phyloP scores from a whole-genome alignment of 345 rosid species.

The Hibiscus tridactylites region DNA sequence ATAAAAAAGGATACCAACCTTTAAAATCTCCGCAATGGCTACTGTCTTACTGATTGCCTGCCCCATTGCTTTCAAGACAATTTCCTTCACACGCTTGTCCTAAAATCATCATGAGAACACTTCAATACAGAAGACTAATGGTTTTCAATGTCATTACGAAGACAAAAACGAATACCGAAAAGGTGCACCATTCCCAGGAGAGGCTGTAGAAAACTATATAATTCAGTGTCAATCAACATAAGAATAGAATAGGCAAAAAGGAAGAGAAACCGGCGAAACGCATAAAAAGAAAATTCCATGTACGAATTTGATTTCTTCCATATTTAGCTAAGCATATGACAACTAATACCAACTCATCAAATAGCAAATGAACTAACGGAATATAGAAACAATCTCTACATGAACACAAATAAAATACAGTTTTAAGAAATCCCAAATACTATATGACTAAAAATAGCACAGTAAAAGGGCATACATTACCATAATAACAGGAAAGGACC shows the following conservation, averaged over 20 bases:
- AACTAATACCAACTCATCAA: neutral
- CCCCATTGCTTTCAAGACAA: slow-evolving; percentile 93
- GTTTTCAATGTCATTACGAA: neutral
- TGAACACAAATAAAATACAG: neutral
- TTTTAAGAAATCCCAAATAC: neutral
- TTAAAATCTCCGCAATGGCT: slow-evolving; percentile 67
- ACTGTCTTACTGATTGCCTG: slow-evolving; percentile 92
- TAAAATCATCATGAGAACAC: slow-evolving; percentile 12
- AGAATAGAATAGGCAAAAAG: neutral
- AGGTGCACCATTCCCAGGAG: neutral
- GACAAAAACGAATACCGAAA: neutral
- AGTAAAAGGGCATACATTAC: neutral
- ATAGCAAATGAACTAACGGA: neutral
- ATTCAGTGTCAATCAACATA: neutral
- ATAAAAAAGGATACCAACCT: slow-evolving; percentile 33
- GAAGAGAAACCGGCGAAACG: neutral
- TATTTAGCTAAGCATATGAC: neutral
- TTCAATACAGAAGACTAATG: neutral
- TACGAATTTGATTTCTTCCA: neutral
- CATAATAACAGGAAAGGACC: neutral
- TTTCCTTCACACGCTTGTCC: slow-evolving; percentile 63
- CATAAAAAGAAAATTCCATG: neutral
- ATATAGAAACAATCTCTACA: neutral
- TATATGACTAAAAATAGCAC: neutral
- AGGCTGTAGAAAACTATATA: too few relatives aligned